Evolutionary conservation across 805 yeast genomes (phyloP).

Genomic region (Saturnispora diversa): DNA sequence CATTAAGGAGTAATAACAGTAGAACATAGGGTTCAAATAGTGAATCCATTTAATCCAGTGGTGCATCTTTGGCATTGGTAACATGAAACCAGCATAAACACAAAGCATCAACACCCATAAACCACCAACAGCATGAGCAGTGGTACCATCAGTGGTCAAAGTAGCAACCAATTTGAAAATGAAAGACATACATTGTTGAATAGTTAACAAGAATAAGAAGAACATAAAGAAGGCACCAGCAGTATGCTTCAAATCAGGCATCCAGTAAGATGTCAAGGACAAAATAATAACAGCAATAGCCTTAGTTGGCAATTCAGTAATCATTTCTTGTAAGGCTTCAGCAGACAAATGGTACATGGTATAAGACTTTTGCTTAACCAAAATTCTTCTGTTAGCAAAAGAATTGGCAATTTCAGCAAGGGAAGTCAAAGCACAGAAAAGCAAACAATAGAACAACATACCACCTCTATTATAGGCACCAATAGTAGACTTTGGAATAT

Average conservation of each 20-base stretch:
- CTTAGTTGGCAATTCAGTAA: slow-evolving; percentile 54
- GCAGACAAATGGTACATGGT: slow-evolving; percentile 59
- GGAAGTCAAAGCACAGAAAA: slow-evolving; percentile 55
- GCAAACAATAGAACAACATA: slow-evolving; percentile 49
- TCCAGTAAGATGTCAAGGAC: slow-evolving; percentile 41
- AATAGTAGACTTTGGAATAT: slow-evolving; percentile 40
- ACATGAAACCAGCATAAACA: slow-evolving; percentile 47
- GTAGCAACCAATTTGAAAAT: slow-evolving; percentile 49
- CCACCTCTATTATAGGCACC: slow-evolving; percentile 60
- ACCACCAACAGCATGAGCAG: slow-evolving; percentile 51
- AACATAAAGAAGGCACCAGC: slow-evolving; percentile 52
- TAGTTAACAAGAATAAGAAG: slow-evolving; percentile 33
- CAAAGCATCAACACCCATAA: slow-evolving; percentile 47
- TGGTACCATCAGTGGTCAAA: slow-evolving; percentile 42
- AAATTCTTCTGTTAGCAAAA: slow-evolving; percentile 52
- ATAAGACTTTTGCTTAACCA: slow-evolving; percentile 55
- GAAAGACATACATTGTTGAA: slow-evolving; percentile 46
- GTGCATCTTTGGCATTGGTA: slow-evolving; percentile 37
- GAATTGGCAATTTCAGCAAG: slow-evolving; percentile 56
- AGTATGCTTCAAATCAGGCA: slow-evolving; percentile 41
- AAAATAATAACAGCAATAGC: slow-evolving; percentile 43
- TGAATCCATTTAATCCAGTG: slow-evolving; percentile 55
- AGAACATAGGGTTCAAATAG: slow-evolving; percentile 40
- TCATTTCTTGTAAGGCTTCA: slow-evolving; percentile 52
- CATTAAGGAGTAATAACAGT: slow-evolving; percentile 45